These are phyloP conservation scores for Hymenoscyphus albidus DNA, from an alignment of 2,329 filamentous ascomycete genomes.

Conservation along the genomic window DNA sequence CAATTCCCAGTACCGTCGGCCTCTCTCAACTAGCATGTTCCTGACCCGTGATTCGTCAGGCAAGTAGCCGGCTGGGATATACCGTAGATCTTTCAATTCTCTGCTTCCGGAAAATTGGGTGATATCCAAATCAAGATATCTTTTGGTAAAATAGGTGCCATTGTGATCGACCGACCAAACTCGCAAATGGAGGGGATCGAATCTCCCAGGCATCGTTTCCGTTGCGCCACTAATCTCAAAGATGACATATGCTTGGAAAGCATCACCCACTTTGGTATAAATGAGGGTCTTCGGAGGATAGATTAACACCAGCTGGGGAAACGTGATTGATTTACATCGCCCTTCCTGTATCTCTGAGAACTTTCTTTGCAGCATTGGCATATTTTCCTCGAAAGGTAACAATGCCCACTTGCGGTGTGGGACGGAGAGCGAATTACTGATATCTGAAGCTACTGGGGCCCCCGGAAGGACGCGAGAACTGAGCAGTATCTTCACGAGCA, in stretches of 20 bases:
- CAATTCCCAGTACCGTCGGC: not conserved
- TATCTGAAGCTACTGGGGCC: not conserved
- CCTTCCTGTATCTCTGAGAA: not conserved
- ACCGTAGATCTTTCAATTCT: not conserved
- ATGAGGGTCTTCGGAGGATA: not conserved
- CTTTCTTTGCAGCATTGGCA: not conserved
- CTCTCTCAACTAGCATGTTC: not conserved
- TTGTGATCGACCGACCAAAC: constrained; percentile 2
- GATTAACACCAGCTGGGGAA: not conserved
- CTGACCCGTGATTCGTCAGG: not conserved
- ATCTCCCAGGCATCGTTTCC: not conserved
- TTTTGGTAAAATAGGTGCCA: not conserved
- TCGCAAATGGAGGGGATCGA: not conserved
- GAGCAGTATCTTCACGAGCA: not conserved
- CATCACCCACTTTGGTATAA: not conserved
- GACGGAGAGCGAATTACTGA: not conserved
- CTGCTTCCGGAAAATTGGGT: not conserved
- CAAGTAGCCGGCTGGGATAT: not conserved
- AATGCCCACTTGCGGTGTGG: not conserved
- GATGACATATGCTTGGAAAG: not conserved
- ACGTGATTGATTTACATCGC: not conserved
- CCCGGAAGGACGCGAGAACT: not conserved
- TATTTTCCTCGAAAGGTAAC: not conserved
- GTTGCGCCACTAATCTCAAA: not conserved
- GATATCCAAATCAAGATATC: not conserved